Evolutionary conservation across 129 eudicot genomes (phyloP).

Genomic region (Escallonia rubra): DNA sequence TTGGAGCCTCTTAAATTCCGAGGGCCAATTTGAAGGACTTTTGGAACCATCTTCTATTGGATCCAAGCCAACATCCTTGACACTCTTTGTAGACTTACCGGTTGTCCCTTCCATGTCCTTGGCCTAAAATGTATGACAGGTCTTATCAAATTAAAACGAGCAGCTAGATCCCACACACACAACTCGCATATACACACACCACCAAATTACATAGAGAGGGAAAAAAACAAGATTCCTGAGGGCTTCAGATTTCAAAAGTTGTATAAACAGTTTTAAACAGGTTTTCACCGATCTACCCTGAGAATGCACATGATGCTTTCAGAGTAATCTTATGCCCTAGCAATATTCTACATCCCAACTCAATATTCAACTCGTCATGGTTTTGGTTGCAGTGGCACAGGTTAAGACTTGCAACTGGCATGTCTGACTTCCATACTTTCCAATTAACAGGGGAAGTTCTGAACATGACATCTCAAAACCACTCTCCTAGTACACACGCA

Average conservation of each 20-base stretch:
- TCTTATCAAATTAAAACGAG: neutral
- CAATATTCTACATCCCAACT: neutral
- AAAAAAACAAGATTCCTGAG: neutral
- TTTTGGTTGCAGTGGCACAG: too few relatives aligned
- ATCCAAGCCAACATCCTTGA: constrained; percentile 73
- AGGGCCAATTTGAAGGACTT: constrained; percentile 45
- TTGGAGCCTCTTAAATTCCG: constrained; percentile 68
- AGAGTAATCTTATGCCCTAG: neutral
- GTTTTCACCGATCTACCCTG: neutral
- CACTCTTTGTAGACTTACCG: constrained; percentile 23
- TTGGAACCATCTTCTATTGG: constrained; percentile 61
- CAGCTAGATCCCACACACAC: neutral
- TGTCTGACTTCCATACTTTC: too few relatives aligned
- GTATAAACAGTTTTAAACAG: neutral
- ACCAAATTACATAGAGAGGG: neutral
- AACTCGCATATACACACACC: neutral
- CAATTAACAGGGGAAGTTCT: too few relatives aligned
- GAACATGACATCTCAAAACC: too few relatives aligned
- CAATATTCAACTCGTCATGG: neutral
- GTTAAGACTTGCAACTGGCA: too few relatives aligned
- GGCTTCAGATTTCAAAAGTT: neutral
- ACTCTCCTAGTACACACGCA: too few relatives aligned
- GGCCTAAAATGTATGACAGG: constrained; percentile 14
- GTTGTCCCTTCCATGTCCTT: constrained; percentile 14
- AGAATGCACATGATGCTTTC: neutral